These are phyloP conservation scores for Craspedostauros australis DNA, from an alignment of 108 stramenopile species.

Conservation along the genomic window DNA sequence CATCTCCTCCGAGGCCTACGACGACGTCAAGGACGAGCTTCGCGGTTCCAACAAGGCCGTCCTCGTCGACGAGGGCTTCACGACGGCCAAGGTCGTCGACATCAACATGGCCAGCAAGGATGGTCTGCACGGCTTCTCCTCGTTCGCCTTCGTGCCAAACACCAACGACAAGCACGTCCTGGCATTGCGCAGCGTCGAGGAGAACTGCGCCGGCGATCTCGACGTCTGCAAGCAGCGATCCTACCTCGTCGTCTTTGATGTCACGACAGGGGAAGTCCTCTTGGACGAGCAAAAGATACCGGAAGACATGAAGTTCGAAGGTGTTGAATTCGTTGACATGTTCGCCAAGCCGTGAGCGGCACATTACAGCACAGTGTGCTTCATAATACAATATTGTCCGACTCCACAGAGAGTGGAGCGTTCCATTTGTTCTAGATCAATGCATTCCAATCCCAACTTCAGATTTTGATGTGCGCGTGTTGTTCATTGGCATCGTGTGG, in stretches of 20 bases:
- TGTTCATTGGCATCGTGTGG: too few relatives aligned
- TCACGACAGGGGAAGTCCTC: constrained; percentile 84
- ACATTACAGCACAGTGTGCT: too few relatives aligned
- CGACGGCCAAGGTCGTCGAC: constrained; percentile 56
- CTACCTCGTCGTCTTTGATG: constrained; percentile 86
- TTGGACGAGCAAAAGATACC: constrained; percentile 82
- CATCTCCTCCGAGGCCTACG: constrained; percentile 75
- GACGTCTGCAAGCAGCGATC: constrained; percentile 82
- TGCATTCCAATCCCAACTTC: too few relatives aligned
- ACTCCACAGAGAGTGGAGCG: too few relatives aligned
- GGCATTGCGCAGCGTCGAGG: constrained; percentile 86
- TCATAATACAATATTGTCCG: too few relatives aligned
- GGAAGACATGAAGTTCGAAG: constrained; percentile 89
- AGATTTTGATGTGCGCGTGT: too few relatives aligned
- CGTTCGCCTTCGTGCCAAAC: constrained; percentile 92
- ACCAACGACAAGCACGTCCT: constrained; percentile 78
- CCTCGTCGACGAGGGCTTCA: constrained; percentile 74
- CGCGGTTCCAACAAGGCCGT: constrained; percentile 84
- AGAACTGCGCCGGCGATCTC: constrained; percentile 75
- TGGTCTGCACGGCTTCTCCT: constrained; percentile 87
- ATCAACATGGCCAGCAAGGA: constrained; percentile 50
- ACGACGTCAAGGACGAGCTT: constrained; percentile 84
- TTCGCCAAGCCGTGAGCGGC: constrained; percentile 54
- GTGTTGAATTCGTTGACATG: constrained; percentile 89
- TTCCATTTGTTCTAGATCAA: too few relatives aligned